Base-by-base conservation (phyloP, 176 grass and related monocot genomes). In the Oryza rufipogon region DNA sequence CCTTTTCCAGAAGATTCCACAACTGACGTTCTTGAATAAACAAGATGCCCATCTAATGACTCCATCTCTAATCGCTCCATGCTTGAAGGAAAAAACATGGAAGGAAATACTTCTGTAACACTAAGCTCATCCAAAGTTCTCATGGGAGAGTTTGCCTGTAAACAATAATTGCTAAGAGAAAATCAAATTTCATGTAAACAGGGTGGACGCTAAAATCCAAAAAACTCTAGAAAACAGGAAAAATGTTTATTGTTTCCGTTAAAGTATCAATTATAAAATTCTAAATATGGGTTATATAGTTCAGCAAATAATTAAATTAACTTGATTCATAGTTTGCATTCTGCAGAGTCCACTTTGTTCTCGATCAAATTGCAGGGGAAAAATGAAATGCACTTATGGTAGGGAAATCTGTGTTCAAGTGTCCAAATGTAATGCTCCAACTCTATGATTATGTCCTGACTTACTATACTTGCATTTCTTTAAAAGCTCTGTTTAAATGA, bases 81-180 rank as follows among this genome's bases (percentile, higher is more conserved):
- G 69, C 83, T 84, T 83, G 96, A 92, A 86, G 96, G 96, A 73
- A 98, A 98, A 79, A 85, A 93, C 78, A 93, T 85, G 76, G 85
- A 89, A 70, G 96, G 93, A 81, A 93, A 82, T 23, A 91, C 87
- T 95, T 98, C 93, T 69, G 91, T 94, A 68, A 98, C 87, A 80
- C 71, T 88, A 91, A 98, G 91, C 78, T 98, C 96, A 71, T 96
- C 96, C 82, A 98, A 80, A 65, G 89, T 98, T 84, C 79, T 91
- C 78, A 96, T 83, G n/a, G 96, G 93, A 85, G 91, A 98, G 46
- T 94, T 98, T 4, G 93, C 96, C 96, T 98, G 91, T 66, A 84
- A 25, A 85, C 72, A 79, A 81, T 80, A 82, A 71, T 75, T 11
- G 46, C 5, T n/a, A 26, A 81, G 30, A 85, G 61, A 70, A 36